A percentile compares a stretch with the other conserved stretches of the same genome.
phyloP scores from a whole-genome alignment of 495 filamentous ascomycete genomes.

The Pyrenopolyporus hunteri region DNA sequence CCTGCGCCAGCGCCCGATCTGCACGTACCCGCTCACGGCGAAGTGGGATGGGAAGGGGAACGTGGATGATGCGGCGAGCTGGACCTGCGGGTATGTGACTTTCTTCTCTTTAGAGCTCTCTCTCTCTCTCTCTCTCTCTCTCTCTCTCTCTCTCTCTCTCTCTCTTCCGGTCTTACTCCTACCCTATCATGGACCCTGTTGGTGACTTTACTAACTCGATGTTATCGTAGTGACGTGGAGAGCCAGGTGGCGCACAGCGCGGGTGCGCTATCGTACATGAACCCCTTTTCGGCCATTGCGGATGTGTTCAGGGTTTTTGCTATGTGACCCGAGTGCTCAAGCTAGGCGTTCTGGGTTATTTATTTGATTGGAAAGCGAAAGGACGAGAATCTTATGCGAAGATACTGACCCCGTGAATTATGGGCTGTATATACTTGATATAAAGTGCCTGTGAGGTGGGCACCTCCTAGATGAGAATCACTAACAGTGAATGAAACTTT shows the following conservation, averaged over 20 bases:
- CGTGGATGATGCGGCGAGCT: slow-evolving; percentile 36
- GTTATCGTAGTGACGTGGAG: not conserved
- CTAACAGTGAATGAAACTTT: not conserved
- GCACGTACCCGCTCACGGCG: slow-evolving; percentile 46
- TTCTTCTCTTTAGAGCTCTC: not conserved
- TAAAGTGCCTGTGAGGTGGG: not conserved
- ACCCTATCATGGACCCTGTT: too few relatives aligned
- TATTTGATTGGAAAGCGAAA: not conserved
- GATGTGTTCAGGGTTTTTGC: slow-evolving; percentile 12
- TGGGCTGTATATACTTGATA: slow-evolving; percentile 8
- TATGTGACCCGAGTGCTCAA: not conserved
- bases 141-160: too few relatives aligned
- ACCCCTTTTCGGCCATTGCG: slow-evolving; percentile 26
- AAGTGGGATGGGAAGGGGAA: slow-evolving; percentile 33
- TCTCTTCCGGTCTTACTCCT: too few relatives aligned
- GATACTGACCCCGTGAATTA: too few relatives aligned
- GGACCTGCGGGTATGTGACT: slow-evolving; percentile 40
- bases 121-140: not conserved
- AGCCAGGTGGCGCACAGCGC: slow-evolving; percentile 1
- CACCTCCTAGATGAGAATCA: not conserved
- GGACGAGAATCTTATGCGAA: too few relatives aligned
- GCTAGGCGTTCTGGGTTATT: not conserved
- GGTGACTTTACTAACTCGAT: slow-evolving; percentile 15
- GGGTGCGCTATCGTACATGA: slow-evolving; percentile 17
- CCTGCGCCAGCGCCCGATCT: slow-evolving; percentile 46